A percentile compares a stretch with the other conserved stretches of the same genome.
phyloP scores from a whole-genome alignment of 164 flowering plant genomes.

The Malania oleifera region DNA sequence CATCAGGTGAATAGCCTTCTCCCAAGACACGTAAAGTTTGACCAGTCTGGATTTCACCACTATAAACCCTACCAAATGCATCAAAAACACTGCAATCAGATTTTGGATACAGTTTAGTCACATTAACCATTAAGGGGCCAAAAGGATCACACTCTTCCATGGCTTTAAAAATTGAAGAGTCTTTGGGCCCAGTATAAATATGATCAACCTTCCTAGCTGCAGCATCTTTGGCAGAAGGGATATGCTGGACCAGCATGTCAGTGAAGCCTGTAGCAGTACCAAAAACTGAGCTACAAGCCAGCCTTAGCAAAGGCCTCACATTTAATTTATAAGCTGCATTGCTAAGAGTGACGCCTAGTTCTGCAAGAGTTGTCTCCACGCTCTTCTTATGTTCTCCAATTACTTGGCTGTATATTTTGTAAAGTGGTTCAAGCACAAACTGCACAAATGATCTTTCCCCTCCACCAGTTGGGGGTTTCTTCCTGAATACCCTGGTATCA shows the following conservation, averaged over 20 bases:
- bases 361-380: slow-evolving; percentile 90
- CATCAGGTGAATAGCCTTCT: slow-evolving; percentile 99
- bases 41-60: slow-evolving; percentile 88
- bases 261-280: slow-evolving; percentile 97
- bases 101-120: slow-evolving; percentile 94
- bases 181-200: slow-evolving; percentile 79
- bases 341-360: slow-evolving; percentile 88
- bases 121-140: slow-evolving; percentile 93
- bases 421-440: slow-evolving; percentile 93
- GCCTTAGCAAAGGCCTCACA: slow-evolving; percentile 85
- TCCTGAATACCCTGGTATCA: slow-evolving; percentile 60
- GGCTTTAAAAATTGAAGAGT: slow-evolving; percentile 54
- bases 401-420: slow-evolving; percentile 94
- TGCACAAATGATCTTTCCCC: slow-evolving; percentile 94
- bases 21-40: slow-evolving; percentile 90
- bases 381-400: slow-evolving; percentile 98
- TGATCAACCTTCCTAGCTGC: slow-evolving; percentile 81
- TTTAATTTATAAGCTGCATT: slow-evolving; percentile 89
- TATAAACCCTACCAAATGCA: slow-evolving; percentile 96
- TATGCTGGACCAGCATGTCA: slow-evolving; percentile 92
- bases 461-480: slow-evolving; percentile 69
- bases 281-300: slow-evolving; percentile 96
- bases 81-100: slow-evolving; percentile 97
- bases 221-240: slow-evolving; percentile 90
- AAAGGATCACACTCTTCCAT: slow-evolving; percentile 83